Evolutionary conservation across 208 protist genomes (phyloP), one percentile per base, ranked within the genome.

Genomic region (Eutreptiella sp.): DNA sequence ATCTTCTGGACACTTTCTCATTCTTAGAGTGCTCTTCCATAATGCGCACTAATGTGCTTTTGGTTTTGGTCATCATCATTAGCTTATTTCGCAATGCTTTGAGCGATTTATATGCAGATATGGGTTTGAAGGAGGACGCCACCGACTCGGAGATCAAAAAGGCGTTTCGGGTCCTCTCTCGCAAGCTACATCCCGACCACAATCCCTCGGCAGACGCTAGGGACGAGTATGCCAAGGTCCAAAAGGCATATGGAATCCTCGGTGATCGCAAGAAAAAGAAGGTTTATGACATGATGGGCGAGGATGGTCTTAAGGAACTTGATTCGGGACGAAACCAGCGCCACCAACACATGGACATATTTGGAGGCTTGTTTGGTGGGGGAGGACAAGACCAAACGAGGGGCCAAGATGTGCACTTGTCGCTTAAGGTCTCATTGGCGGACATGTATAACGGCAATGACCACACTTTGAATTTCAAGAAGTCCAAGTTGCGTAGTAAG

Each of bases 391-490:
- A 26, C n/a, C 21, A 33, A 23, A 14, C 36, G 32, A 90, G 84
- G 27, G 89, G 83, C 5, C 71, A 89, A 16, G 76, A 92, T 54
- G 70, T 87, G 31, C 72, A 88, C 46, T 68, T 81, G 24, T 60
- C 63, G 7, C 46, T 94, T 19, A 71, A 76, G 16, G 79, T 95
- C 1, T 73, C 70, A 4, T 80, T 98, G 9, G 81, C 91, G 36
- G 73, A 89, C 53, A 52, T 97, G 23, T 98, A 95, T 78, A 95
- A 79, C 1, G 94, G 94, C 55, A 55, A 73, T 19, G 63, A 79
- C 33, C 50, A 72, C 24, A 61, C 76, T 29, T 11, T 97, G n/a
- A 68, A 57, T 2, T 32, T 95, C 26, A 61, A 78, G 29, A 84
- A 96, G 45, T 78, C 90, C 43, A 92, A 90, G 65, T 61, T 96